Conservation (phyloP, 192 early-diverging fungal genomes). For the Linnemannia exigua region DNA sequence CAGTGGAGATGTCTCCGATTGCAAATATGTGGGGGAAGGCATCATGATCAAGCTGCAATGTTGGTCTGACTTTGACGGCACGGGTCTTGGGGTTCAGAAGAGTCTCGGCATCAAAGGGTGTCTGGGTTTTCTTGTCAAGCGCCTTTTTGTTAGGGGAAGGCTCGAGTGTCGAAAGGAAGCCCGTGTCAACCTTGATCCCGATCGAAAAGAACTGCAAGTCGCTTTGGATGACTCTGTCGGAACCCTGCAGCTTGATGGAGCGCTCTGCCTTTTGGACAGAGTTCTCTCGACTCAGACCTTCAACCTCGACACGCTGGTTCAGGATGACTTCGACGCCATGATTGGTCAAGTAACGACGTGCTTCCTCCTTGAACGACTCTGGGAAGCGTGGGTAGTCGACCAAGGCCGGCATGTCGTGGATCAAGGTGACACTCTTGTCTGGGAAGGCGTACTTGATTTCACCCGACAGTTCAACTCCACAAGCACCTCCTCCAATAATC, state of each 20-base stretch:
- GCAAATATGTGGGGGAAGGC: slow-evolving; percentile 79
- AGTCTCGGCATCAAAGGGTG: slow-evolving; percentile 19
- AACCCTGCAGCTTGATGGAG: slow-evolving; percentile 46
- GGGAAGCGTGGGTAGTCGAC: slow-evolving; percentile 63
- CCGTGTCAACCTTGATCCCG: slow-evolving; percentile 30
- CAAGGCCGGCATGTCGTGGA: slow-evolving; percentile 71
- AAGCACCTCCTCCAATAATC: slow-evolving; percentile 83
- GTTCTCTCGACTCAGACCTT: slow-evolving; percentile 66
- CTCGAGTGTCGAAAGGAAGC: slow-evolving; percentile 49
- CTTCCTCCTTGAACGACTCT: slow-evolving; percentile 68
- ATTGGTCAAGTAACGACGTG: slow-evolving; percentile 66
- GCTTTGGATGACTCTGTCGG: slow-evolving; percentile 55
- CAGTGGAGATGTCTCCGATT: slow-evolving; percentile 76
- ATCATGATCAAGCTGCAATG: slow-evolving; percentile 76
- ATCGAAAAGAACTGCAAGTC: slow-evolving; percentile 56
- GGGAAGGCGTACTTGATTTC: slow-evolving; percentile 77
- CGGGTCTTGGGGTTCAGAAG: slow-evolving; percentile 64
- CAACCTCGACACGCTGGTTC: slow-evolving; percentile 63
- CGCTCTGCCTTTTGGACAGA: slow-evolving; percentile 60
- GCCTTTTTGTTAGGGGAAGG: slow-evolving; percentile 73
- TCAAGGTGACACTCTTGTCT: slow-evolving; percentile 69
- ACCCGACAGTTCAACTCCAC: slow-evolving; percentile 82
- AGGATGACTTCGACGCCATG: slow-evolving; percentile 60
- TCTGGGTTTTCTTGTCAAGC: slow-evolving; percentile 64
- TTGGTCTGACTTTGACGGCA: slow-evolving; percentile 74